These are phyloP conservation scores for Sungouiozyma intestinalis DNA, from an alignment of 805 yeast genomes.

Conservation along the genomic window DNA sequence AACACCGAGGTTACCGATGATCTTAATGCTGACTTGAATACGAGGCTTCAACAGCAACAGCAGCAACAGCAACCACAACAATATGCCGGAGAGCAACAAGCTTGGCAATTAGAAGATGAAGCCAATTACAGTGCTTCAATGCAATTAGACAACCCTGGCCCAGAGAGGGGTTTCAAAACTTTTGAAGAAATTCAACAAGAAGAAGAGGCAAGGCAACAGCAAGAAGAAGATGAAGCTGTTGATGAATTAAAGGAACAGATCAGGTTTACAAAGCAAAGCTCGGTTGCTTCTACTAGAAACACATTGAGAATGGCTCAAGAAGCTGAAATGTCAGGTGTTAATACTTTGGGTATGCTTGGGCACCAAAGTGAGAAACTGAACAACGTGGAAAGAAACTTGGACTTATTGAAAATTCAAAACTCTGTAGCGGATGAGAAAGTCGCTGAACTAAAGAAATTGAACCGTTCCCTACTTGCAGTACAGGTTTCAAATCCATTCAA, in stretches of 20 bases:
- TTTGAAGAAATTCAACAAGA: conserved; percentile 29
- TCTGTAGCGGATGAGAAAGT: conserved; percentile 76
- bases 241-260: conserved; percentile 77
- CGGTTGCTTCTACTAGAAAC: conserved; percentile 76
- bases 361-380: conserved; percentile 83
- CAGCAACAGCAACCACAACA: conserved; percentile 19
- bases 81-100: conserved; percentile 17
- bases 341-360: conserved; percentile 86
- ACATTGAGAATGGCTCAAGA: conserved; percentile 63
- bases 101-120: conserved; percentile 57
- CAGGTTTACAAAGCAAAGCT: conserved; percentile 74
- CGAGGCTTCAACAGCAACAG: conserved; percentile 10
- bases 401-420: conserved; percentile 72
- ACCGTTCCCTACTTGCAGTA: conserved; percentile 73
- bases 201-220: conserved; percentile 31
- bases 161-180: conserved; percentile 23
- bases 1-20: conserved; percentile 19
- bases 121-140: conserved; percentile 39
- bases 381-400: conserved; percentile 66
- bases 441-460: conserved; percentile 63
- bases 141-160: conserved; percentile 10
- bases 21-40: conserved; percentile 19
- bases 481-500: conserved; percentile 82
- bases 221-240: conserved; percentile 76
- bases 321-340: conserved; percentile 64